These are phyloP conservation scores for Hyaloperonospora brassicae DNA, from an alignment of 352 stramenopile genomes.

Conservation along the genomic window DNA sequence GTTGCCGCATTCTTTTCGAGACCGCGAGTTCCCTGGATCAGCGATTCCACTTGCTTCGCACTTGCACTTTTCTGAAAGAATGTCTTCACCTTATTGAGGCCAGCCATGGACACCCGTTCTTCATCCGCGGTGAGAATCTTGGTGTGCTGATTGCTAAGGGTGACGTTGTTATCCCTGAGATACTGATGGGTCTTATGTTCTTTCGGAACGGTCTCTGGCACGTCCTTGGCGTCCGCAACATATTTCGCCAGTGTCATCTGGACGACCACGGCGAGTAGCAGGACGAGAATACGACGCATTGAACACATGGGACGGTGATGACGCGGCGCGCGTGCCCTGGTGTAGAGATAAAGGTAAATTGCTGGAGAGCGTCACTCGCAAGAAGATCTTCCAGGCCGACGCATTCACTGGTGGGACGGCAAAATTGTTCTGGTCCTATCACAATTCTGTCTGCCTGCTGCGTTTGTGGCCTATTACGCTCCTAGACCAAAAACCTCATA, in stretches of 20 bases:
- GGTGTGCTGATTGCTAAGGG: background rate
- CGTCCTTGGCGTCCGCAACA: background rate
- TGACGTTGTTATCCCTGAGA: conserved; percentile 3
- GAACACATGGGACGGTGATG: background rate
- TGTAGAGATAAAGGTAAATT: background rate
- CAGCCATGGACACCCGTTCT: conserved; percentile 2
- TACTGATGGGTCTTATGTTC: conserved; percentile 1
- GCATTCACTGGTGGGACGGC: too few relatives aligned
- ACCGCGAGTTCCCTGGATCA: conserved; percentile 3
- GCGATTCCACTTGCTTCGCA: conserved; percentile 2
- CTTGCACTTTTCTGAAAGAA: background rate
- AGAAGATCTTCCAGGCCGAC: too few relatives aligned
- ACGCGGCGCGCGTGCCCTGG: background rate
- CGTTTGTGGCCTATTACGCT: too few relatives aligned
- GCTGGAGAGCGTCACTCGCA: background rate
- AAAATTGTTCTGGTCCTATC: too few relatives aligned
- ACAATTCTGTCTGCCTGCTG: too few relatives aligned
- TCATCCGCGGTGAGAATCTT: background rate
- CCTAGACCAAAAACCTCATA: too few relatives aligned
- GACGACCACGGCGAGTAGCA: conserved; percentile 1
- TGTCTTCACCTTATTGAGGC: background rate
- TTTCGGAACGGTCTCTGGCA: background rate
- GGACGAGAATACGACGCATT: conserved; percentile 2
- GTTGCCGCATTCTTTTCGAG: conserved; percentile 3
- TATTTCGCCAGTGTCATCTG: background rate